Percentiles rank a stretch among this genome's conserved stretches.
phyloP scores from a whole-genome alignment of 805 yeast genomes.

The Wickerhamiella alocasiicola region DNA sequence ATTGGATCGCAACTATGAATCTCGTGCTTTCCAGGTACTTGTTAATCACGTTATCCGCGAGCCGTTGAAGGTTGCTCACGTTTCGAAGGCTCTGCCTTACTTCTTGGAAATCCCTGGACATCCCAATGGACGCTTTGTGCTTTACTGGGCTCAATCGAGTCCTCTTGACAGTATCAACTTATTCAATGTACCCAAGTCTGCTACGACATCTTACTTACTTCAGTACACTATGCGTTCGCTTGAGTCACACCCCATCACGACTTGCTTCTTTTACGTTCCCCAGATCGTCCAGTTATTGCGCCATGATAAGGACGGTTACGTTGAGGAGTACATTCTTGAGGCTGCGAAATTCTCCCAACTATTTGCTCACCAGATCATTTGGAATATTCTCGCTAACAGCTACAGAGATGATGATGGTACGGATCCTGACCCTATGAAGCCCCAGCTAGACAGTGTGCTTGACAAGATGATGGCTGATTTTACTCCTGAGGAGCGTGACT shows the following conservation, averaged over 20 bases:
- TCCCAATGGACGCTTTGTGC: conserved; percentile 22
- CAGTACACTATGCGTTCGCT: conserved; percentile 87
- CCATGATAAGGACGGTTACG: conserved; percentile 72
- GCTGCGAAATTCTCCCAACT: conserved; percentile 82
- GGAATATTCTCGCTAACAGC: conserved; percentile 94
- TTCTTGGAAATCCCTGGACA: conserved; percentile 26
- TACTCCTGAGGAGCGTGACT: conserved; percentile 45
- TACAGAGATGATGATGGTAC: conserved; percentile 80
- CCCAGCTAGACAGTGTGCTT: conserved; percentile 64
- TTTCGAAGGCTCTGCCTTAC: conserved; percentile 49
- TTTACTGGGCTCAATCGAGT: conserved; percentile 63
- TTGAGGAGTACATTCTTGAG: conserved; percentile 77
- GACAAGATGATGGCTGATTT: conserved; percentile 51
- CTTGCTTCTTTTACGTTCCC: conserved; percentile 93
- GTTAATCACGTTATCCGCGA: conserved; percentile 36
- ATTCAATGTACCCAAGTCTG: conserved; percentile 50
- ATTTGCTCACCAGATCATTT: conserved; percentile 93
- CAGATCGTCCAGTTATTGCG: conserved; percentile 91
- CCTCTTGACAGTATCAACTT: conserved; percentile 79
- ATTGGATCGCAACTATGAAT: conserved; percentile 40
- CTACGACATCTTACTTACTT: conserved; percentile 49
- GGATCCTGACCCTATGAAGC: conserved; percentile 71
- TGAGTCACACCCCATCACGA: conserved; percentile 73
- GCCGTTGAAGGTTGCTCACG: conserved; percentile 47
- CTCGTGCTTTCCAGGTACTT: conserved; percentile 31